Conservation (phyloP, 306 rosid genomes). For the Quercus engelmannii region DNA sequence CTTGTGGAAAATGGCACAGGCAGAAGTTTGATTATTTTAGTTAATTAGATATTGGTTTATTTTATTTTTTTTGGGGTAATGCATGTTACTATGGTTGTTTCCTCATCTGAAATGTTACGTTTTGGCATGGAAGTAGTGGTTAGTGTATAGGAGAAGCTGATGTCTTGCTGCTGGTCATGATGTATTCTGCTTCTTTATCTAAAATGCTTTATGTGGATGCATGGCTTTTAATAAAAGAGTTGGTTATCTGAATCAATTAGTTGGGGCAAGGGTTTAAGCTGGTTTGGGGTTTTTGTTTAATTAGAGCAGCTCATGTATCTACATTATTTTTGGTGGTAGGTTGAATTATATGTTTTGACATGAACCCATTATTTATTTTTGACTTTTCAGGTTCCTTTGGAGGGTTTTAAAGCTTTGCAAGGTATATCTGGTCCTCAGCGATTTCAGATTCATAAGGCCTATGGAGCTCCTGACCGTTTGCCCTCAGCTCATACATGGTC, state of each 20-base stretch:
- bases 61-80: neutral
- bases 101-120: neutral
- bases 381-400: conserved; percentile 88
- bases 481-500: conserved; percentile 99
- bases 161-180: neutral
- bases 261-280: neutral
- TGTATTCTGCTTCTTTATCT: neutral
- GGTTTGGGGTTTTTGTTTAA: neutral
- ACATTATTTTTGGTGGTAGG: neutral
- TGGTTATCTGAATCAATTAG: neutral
- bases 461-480: conserved; percentile 94
- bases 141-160: neutral
- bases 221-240: neutral
- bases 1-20: neutral
- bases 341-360: neutral
- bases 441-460: conserved; percentile 99
- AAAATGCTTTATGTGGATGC: neutral
- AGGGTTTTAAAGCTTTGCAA: conserved; percentile 96
- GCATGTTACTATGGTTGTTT: neutral
- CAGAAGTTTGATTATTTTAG: neutral
- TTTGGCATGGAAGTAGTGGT: neutral
- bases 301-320: neutral
- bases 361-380: conserved; percentile 4
- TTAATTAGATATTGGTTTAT: neutral
- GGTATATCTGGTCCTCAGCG: conserved; percentile 98